Evolutionary conservation across 164 flowering plant genomes (phyloP).

Genomic region (Stephania yunnanensis): DNA sequence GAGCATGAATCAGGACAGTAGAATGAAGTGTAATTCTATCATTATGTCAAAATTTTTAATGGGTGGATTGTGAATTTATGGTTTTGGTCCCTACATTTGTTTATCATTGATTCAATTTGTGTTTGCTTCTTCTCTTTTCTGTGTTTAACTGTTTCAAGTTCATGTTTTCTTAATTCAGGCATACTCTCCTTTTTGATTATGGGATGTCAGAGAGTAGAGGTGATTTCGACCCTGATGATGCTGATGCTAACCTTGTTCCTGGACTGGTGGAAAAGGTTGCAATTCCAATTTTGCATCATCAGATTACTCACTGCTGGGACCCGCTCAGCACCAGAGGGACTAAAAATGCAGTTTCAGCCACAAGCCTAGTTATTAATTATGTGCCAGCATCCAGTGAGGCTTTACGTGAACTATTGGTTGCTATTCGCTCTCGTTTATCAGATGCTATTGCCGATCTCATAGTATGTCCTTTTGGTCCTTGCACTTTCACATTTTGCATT

Average conservation of each 20-base stretch:
- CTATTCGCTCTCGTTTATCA: slow-evolving; percentile 58
- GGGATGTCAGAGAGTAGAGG: slow-evolving; percentile 57
- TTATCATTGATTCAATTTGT: neutral
- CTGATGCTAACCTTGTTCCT: slow-evolving; percentile 84
- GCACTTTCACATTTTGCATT: neutral
- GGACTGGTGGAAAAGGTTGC: slow-evolving; percentile 81
- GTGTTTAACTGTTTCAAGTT: neutral
- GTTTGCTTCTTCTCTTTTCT: neutral
- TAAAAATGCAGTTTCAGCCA: slow-evolving; percentile 73
- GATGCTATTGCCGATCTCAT: slow-evolving; percentile 56
- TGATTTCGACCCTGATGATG: slow-evolving; percentile 52
- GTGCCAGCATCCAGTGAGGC: slow-evolving; percentile 63
- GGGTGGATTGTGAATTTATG: neutral
- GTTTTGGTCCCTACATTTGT: neutral
- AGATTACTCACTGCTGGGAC: slow-evolving; percentile 87
- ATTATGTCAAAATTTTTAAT: neutral
- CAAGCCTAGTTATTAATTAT: slow-evolving; percentile 55
- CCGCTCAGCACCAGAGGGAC: slow-evolving; percentile 75
- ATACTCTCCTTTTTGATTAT: slow-evolving; percentile 68
- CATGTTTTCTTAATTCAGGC: slow-evolving; percentile 39
- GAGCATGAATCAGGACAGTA: neutral
- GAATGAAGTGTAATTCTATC: neutral
- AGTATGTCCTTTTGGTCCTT: slow-evolving; percentile 33
- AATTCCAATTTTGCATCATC: slow-evolving; percentile 81
- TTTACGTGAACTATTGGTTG: slow-evolving; percentile 55